phyloP scores from a whole-genome alignment of 2,329 filamentous ascomycete genomes.

The Didymella sp. region DNA sequence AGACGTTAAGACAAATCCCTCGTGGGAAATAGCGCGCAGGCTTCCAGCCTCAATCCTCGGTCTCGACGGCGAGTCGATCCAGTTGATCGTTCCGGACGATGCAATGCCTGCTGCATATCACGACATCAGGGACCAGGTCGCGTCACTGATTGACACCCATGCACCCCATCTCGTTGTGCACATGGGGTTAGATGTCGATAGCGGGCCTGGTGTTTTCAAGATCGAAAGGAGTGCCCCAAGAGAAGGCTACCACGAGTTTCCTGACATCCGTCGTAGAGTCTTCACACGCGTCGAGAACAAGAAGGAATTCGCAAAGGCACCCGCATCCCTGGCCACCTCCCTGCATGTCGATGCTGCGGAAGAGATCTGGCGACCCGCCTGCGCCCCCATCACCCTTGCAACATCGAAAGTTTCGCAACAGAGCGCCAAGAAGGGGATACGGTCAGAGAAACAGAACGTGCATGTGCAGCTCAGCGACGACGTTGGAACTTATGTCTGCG shows the following conservation, averaged over 20 bases:
- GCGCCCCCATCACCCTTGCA: constrained; percentile 16
- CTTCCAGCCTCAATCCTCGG: constrained; percentile 55
- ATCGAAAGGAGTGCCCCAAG: constrained; percentile 75
- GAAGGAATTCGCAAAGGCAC: constrained; percentile 31
- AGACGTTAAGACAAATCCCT: constrained; percentile 75
- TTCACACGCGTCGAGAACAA: constrained; percentile 41
- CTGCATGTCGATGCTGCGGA: constrained; percentile 32
- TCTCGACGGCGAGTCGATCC: constrained; percentile 48
- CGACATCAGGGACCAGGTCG: constrained; percentile 68
- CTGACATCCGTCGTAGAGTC: constrained; percentile 69
- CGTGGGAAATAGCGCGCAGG: constrained; percentile 75
- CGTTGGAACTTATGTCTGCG: constrained; percentile 54
- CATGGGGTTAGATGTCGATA: constrained; percentile 77
- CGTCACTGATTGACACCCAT: constrained; percentile 64
- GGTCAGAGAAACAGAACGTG: constrained; percentile 21
- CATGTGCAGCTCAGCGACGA: constrained; percentile 50
- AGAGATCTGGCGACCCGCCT: constrained; percentile 21
- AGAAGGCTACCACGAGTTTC: constrained; percentile 70
- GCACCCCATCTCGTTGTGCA: constrained; percentile 71
- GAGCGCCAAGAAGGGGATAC: constrained; percentile 12
- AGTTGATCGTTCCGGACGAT: constrained; percentile 69
- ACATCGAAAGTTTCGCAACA: constrained; percentile 1
- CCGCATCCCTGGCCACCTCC: constrained; percentile 31
- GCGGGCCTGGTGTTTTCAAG: constrained; percentile 64
- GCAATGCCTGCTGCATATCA: constrained; percentile 76